Evolutionary conservation across 2,329 filamentous ascomycete genomes (phyloP), one percentile per base, ranked within the genome.

Genomic region (Fusarium penzigii): DNA sequence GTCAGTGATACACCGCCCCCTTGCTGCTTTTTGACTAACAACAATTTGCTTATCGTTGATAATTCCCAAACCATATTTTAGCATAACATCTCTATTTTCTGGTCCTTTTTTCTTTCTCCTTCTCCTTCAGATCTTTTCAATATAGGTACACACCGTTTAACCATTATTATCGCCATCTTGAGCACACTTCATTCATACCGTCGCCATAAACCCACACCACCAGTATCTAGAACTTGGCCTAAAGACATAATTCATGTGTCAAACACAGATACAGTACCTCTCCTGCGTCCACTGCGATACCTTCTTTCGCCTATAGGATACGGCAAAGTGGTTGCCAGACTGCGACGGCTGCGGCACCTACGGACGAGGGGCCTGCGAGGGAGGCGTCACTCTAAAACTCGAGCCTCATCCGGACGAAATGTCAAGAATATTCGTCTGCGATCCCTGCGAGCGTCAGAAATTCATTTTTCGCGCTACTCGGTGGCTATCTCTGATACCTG

Each of bases 241-340:
- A 36, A 3, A 43, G n/a, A 43, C 13, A 43, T 10, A 43, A 16
- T 11, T 44, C 10, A 61, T 61, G 58, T 61, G 58, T 20, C 58
- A 59, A 34, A 61, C 55, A 0, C 52, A 59, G 5, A 52, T 61
- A 3, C n/a, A 51, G 11, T 61, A 59, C 39, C 42, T 42, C n/a
- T 59, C 58, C 3, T 61, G 58, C 17, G 58, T 55, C 5, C 55
- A 61, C 39, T 61, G 58, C n/a, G 55, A 61, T 29, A 46, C 55
- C 1, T 20, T 46, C 39, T 50, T 49, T 39, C 40, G 52, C 42
- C 52, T 61, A 12, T 61, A 54, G 58, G 58, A 59, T 34, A 61
- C 55, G 16, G 49, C 55, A 12, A 54, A 12, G 40, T 59, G 53
- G 34, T 58, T 61, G 36, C 55, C 58, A 39, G 55, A 59, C 39